Conservation (phyloP, 352 stramenopile genomes). For the Phytophthora kernoviae region DNA sequence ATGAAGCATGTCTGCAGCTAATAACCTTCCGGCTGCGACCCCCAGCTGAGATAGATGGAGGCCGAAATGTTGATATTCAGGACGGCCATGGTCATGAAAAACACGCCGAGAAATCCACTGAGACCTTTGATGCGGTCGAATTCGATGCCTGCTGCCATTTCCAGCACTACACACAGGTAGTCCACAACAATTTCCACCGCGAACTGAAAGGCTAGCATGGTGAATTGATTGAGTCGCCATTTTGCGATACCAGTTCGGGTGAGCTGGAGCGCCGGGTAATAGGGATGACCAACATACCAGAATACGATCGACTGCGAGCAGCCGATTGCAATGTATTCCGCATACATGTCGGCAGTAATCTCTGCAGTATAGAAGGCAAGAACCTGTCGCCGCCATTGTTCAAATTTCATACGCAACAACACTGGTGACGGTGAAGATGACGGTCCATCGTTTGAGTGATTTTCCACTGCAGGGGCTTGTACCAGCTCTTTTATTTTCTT, state of each 20-base stretch:
- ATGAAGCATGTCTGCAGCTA: neutral
- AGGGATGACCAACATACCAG: slow-evolving; percentile 34
- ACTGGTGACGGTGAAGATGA: neutral
- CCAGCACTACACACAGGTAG: slow-evolving; percentile 21
- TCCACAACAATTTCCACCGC: slow-evolving; percentile 26
- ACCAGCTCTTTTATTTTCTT: neutral
- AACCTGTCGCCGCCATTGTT: slow-evolving; percentile 13
- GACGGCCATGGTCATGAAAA: slow-evolving; percentile 35
- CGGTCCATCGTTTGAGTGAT: neutral
- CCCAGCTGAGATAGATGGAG: slow-evolving; percentile 29
- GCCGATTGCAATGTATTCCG: slow-evolving; percentile 53
- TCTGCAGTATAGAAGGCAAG: slow-evolving; percentile 34
- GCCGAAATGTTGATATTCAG: slow-evolving; percentile 38
- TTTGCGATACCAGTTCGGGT: neutral
- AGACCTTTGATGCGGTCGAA: slow-evolving; percentile 21
- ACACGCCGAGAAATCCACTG: slow-evolving; percentile 23
- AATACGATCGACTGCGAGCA: slow-evolving; percentile 34
- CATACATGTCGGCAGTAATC: slow-evolving; percentile 36
- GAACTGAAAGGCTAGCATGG: slow-evolving; percentile 16
- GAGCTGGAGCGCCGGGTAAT: slow-evolving; percentile 23
- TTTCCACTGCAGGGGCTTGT: neutral
- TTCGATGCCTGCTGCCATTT: slow-evolving; percentile 25
- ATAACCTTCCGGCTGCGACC: too few species aligned
- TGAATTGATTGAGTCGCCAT: slow-evolving; percentile 12
- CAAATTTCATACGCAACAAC: slow-evolving; percentile 8